A percentile compares a stretch with the other conserved stretches of the same genome.
phyloP scores from a whole-genome alignment of 768 basidiomycete species.

The Pisolithus albus region DNA sequence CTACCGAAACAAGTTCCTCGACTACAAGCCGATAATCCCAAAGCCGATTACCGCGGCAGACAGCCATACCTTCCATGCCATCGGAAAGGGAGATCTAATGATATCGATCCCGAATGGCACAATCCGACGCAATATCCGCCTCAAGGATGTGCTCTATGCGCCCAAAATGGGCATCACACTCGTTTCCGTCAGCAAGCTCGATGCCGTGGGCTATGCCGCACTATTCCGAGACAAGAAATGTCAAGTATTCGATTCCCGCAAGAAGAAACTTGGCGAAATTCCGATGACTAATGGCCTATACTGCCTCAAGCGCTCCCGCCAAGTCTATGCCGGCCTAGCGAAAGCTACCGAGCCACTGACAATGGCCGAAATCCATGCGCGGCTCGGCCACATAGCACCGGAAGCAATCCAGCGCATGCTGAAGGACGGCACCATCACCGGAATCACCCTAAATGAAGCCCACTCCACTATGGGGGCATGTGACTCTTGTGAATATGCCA shows the following conservation, averaged over 20 bases:
- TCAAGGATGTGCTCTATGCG: conserved; percentile 8
- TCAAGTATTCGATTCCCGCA: background rate
- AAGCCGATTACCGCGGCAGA: conserved; percentile 17
- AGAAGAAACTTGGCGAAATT: background rate
- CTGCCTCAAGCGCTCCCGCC: background rate
- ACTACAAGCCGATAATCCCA: conserved; percentile 9
- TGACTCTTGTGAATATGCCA: conserved; percentile 8
- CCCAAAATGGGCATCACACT: conserved; percentile 15
- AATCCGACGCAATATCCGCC: background rate
- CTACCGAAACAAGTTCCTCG: background rate
- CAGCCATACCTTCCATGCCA: conserved; percentile 1
- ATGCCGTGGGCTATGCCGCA: background rate
- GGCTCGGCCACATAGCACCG: conserved; percentile 1
- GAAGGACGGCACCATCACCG: conserved; percentile 1
- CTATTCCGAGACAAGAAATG: conserved; percentile 2
- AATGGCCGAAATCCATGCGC: conserved; percentile 1
- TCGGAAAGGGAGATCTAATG: conserved; percentile 16
- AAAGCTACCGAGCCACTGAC: background rate
- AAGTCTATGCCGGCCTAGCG: background rate
- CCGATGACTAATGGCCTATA: background rate
- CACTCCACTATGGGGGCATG: conserved; percentile 6
- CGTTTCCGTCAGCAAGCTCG: conserved; percentile 11
- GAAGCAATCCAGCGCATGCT: conserved; percentile 3
- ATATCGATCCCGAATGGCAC: conserved; percentile 16
- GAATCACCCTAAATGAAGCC: background rate